These are phyloP conservation scores for Straminergon stramineum DNA, from an alignment of 225 moss, liverwort and hornwort species.

Conservation along the genomic window DNA sequence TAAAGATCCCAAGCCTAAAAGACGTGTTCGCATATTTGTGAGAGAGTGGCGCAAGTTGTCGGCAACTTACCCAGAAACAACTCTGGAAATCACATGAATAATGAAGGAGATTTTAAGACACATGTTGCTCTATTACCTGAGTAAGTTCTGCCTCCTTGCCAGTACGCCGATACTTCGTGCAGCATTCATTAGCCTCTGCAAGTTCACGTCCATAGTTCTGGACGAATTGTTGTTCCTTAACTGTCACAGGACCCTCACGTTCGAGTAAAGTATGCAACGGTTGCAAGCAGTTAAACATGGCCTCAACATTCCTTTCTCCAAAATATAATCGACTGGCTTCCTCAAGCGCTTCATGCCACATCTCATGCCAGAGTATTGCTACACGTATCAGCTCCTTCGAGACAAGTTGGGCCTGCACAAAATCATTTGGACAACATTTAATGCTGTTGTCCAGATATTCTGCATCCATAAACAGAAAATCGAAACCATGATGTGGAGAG, in stretches of 20 bases:
- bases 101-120: background rate
- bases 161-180: constrained; percentile 74
- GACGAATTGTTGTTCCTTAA: constrained; percentile 83
- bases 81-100: background rate
- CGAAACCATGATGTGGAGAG: background rate
- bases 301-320: constrained; percentile 88
- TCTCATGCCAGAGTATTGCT: constrained; percentile 98
- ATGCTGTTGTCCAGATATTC: background rate
- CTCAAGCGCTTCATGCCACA: constrained; percentile 99
- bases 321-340: constrained; percentile 96
- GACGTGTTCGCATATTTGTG: background rate
- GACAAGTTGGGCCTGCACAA: constrained; percentile 88
- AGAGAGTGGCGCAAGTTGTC: background rate
- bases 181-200: constrained; percentile 95
- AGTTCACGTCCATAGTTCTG: constrained; percentile 89
- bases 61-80: background rate
- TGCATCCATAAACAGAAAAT: background rate
- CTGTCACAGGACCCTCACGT: constrained; percentile 74
- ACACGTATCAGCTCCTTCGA: constrained; percentile 95
- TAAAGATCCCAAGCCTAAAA: constrained; percentile 95
- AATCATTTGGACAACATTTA: background rate
- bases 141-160: constrained; percentile 98
- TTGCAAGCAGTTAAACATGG: constrained; percentile 76
- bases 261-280: constrained; percentile 78
- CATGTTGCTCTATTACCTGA: constrained; percentile 36